Percentiles rank a stretch among this genome's conserved stretches.
Conservation (phyloP, 2,329 filamentous ascomycete genomes). For the Aspergillus cejpii region DNA sequence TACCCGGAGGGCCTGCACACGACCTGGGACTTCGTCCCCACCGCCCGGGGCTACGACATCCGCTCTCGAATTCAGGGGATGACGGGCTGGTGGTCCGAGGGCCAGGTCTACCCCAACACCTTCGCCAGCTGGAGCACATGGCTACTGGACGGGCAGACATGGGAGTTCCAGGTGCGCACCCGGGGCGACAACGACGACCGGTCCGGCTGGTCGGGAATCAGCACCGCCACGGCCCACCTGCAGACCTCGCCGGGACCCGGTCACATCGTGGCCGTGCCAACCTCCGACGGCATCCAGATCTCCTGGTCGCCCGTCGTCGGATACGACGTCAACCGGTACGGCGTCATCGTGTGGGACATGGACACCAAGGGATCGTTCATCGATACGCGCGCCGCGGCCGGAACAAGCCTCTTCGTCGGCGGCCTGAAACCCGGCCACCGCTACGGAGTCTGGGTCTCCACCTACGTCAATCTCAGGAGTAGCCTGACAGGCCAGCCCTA, state of each 20-base stretch:
- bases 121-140: neutral
- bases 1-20: neutral
- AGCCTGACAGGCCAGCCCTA: neutral
- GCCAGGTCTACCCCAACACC: neutral
- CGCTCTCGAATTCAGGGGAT: neutral
- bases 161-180: neutral
- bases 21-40: neutral
- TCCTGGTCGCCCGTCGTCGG: neutral
- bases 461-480: neutral
- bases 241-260: neutral
- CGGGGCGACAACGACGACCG: neutral
- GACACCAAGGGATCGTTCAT: neutral
- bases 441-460: neutral
- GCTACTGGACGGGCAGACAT: neutral
- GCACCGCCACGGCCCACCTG: neutral
- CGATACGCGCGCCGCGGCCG: neutral
- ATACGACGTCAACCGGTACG: neutral
- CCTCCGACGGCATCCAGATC: neutral
- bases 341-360: neutral
- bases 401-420: neutral
- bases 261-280: neutral
- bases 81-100: neutral
- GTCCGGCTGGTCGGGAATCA: neutral
- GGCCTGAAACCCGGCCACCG: neutral
- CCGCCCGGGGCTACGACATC: neutral